These are phyloP conservation scores for Colletotrichum tropicale DNA, from an alignment of 2,329 filamentous ascomycete genomes.

Conservation along the genomic window DNA sequence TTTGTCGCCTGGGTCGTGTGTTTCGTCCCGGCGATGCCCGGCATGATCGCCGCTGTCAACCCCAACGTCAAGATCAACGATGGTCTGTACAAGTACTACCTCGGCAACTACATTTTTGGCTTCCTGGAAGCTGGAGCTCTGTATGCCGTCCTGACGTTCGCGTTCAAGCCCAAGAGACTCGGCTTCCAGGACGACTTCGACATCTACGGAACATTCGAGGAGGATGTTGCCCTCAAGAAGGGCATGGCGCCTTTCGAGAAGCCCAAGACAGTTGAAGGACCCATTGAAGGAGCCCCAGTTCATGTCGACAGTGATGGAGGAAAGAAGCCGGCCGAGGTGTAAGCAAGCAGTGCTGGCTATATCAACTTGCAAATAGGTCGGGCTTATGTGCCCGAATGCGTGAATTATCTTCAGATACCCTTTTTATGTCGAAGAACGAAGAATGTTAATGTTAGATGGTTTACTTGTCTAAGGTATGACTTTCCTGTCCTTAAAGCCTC, in stretches of 20 bases:
- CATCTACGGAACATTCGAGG: conserved; percentile 20
- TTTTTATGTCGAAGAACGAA: neutral
- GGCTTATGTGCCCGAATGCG: neutral
- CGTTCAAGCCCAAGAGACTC: conserved; percentile 11
- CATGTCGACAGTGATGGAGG: neutral
- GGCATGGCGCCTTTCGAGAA: conserved; percentile 18
- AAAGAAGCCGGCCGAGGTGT: neutral
- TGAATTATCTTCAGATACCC: neutral
- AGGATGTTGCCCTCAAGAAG: conserved; percentile 11
- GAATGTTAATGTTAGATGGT: neutral
- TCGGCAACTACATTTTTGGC: conserved; percentile 22
- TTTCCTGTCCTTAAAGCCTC: neutral
- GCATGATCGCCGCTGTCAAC: conserved; percentile 27
- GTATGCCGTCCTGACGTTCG: conserved; percentile 12
- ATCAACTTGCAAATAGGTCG: neutral
- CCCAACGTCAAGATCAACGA: conserved; percentile 13
- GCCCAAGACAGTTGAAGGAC: neutral
- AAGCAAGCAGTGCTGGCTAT: neutral
- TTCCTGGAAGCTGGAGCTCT: conserved; percentile 15
- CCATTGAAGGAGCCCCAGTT: neutral
- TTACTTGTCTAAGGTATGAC: neutral
- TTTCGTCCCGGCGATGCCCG: conserved; percentile 31
- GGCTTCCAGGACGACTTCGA: conserved; percentile 16
- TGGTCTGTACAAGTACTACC: conserved; percentile 25
- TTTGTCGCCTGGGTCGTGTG: conserved; percentile 34